These are phyloP conservation scores for Magnolia officinalis DNA, from an alignment of 164 flowering plant genomes.

Conservation along the genomic window DNA sequence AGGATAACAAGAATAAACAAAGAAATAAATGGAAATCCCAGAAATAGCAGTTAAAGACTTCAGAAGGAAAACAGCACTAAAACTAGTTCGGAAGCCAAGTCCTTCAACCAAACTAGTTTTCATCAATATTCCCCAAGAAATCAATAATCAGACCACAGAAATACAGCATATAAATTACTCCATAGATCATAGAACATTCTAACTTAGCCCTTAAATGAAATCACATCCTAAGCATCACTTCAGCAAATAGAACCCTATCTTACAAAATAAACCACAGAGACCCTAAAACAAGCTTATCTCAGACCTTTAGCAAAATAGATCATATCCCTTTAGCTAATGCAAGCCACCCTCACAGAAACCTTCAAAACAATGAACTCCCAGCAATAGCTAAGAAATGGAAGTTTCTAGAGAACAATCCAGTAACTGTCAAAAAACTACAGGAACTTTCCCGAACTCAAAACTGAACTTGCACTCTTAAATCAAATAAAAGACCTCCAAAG, in stretches of 20 bases:
- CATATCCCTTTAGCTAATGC: too few species aligned
- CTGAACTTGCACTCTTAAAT: background rate
- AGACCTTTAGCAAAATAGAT: too few species aligned
- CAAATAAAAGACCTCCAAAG: background rate
- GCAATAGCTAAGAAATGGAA: background rate
- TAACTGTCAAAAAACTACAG: background rate
- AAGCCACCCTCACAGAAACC: too few species aligned
- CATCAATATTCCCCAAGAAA: background rate
- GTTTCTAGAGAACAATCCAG: background rate
- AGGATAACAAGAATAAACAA: background rate
- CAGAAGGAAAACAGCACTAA: background rate
- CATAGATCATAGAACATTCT: background rate
- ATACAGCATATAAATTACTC: background rate
- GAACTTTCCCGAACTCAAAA: background rate
- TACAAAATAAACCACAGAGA: too few species aligned
- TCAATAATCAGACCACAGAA: background rate
- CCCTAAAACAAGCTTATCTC: background rate
- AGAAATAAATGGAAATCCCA: too few species aligned
- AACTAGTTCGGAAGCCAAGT: too few species aligned
- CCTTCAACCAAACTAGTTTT: background rate
- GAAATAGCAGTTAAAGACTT: background rate
- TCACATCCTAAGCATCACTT: background rate
- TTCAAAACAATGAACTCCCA: too few species aligned
- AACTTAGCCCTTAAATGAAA: background rate
- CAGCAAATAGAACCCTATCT: background rate